phyloP scores from a whole-genome alignment of 2,329 filamentous ascomycete species.

The Colletotrichum sp. region DNA sequence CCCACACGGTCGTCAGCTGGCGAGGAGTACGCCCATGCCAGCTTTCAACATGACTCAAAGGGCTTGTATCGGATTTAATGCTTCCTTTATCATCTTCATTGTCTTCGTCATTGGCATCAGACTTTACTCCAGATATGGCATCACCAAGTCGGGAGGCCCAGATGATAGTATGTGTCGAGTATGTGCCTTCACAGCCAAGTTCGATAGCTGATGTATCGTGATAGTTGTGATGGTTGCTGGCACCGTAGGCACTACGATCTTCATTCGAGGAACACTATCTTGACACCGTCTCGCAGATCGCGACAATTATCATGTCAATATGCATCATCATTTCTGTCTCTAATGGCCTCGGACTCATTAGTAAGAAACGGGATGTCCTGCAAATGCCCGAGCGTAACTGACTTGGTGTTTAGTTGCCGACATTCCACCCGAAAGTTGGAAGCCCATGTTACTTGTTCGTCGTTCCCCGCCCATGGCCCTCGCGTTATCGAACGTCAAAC shows the following conservation, averaged over 20 bases:
- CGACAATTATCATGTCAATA: neutral
- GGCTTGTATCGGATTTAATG: neutral
- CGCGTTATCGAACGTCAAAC: fast-evolving
- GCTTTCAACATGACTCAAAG: neutral
- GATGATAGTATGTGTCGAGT: neutral
- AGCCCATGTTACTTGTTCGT: neutral
- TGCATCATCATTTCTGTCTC: neutral
- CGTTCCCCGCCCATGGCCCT: fast-evolving
- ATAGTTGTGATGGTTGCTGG: neutral
- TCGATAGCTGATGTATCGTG: neutral
- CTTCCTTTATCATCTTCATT: neutral
- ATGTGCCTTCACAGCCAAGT: neutral
- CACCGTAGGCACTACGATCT: neutral
- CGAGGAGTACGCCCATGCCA: neutral
- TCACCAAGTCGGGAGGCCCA: neutral
- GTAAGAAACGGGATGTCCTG: neutral
- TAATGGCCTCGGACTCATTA: neutral
- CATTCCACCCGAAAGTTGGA: neutral
- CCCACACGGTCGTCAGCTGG: neutral
- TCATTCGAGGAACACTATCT: neutral
- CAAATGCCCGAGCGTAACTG: neutral
- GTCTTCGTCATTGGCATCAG: neutral
- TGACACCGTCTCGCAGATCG: neutral
- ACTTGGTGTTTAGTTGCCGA: neutral
- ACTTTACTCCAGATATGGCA: neutral